phyloP scores from a whole-genome alignment of 495 filamentous ascomycete genomes.

The Endocarpon pusillum region DNA sequence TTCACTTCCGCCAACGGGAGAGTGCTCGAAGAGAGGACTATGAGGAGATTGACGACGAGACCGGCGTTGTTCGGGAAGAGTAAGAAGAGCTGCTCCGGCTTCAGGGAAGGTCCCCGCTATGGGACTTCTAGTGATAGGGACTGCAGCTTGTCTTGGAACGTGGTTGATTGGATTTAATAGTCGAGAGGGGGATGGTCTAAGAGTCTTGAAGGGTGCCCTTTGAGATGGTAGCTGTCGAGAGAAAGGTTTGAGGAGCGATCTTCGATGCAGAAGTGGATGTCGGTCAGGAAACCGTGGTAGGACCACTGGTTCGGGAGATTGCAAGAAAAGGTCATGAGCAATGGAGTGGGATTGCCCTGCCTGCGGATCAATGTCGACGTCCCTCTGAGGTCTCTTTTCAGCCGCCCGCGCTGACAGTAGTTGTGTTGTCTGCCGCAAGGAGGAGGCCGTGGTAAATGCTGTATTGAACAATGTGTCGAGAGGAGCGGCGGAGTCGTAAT shows the following conservation, averaged over 20 bases:
- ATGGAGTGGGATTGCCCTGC: neutral
- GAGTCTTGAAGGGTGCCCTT: slow-evolving; percentile 9
- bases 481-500: neutral
- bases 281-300: slow-evolving; percentile 6
- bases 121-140: slow-evolving; percentile 14
- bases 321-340: slow-evolving; percentile 1
- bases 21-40: slow-evolving; percentile 50
- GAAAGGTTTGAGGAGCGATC: slow-evolving; percentile 12
- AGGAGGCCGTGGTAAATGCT: slow-evolving; percentile 22
- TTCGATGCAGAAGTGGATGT: slow-evolving; percentile 8
- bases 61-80: slow-evolving; percentile 48
- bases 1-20: slow-evolving; percentile 28
- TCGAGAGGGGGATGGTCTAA: slow-evolving; percentile 23
- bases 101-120: slow-evolving; percentile 21
- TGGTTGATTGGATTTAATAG: slow-evolving; percentile 32
- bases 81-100: slow-evolving; percentile 53
- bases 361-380: neutral
- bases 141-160: slow-evolving; percentile 29
- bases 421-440: slow-evolving; percentile 10
- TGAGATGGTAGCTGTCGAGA: slow-evolving; percentile 13
- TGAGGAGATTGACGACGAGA: slow-evolving; percentile 36
- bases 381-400: slow-evolving; percentile 9
- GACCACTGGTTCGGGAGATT: neutral
- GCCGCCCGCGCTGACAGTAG: slow-evolving; percentile 18
- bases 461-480: slow-evolving; percentile 2